Conservation (phyloP, 2,329 filamentous ascomycete genomes). For the Exophiala calicioides region DNA sequence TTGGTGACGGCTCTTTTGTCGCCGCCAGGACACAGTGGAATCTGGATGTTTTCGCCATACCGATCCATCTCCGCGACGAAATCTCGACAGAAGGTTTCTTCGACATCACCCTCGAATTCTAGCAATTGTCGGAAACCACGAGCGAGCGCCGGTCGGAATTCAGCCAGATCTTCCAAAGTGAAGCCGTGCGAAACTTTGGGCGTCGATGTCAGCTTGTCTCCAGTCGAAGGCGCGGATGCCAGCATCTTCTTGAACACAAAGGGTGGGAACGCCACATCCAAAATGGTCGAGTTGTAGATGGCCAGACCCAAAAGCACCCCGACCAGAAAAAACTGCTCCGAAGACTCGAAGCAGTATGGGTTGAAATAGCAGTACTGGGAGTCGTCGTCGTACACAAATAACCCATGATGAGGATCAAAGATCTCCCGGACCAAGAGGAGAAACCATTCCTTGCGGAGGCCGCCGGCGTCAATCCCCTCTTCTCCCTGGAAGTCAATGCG, state of each 20-base stretch:
- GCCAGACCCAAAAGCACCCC: slow-evolving; percentile 84
- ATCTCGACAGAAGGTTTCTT: slow-evolving; percentile 75
- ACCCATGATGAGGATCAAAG: slow-evolving; percentile 87
- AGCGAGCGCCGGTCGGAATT: slow-evolving; percentile 76
- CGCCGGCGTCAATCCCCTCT: slow-evolving; percentile 88
- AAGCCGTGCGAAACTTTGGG: slow-evolving; percentile 65
- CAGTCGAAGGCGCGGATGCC: slow-evolving; percentile 68
- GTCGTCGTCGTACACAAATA: slow-evolving; percentile 90
- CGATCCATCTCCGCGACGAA: slow-evolving; percentile 77
- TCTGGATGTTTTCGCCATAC: slow-evolving; percentile 67
- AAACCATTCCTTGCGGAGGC: slow-evolving; percentile 93
- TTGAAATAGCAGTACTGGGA: slow-evolving; percentile 93
- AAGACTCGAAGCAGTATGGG: slow-evolving; percentile 82
- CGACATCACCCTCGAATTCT: slow-evolving; percentile 81
- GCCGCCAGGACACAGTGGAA: slow-evolving; percentile 74
- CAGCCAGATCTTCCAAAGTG: slow-evolving; percentile 77
- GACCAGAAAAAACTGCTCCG: slow-evolving; percentile 87
- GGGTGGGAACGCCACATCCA: slow-evolving; percentile 83
- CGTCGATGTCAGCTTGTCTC: slow-evolving; percentile 57
- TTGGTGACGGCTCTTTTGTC: slow-evolving; percentile 79
- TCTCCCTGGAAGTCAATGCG: slow-evolving; percentile 84
- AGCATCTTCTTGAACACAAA: slow-evolving; percentile 89
- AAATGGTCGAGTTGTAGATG: slow-evolving; percentile 92
- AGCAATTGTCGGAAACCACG: slow-evolving; percentile 73
- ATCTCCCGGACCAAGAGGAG: slow-evolving; percentile 82